Percentiles rank a stretch among this genome's conserved stretches.
These are phyloP conservation scores for Galerina marginata DNA, from an alignment of 768 basidiomycete species.

Conservation along the genomic window DNA sequence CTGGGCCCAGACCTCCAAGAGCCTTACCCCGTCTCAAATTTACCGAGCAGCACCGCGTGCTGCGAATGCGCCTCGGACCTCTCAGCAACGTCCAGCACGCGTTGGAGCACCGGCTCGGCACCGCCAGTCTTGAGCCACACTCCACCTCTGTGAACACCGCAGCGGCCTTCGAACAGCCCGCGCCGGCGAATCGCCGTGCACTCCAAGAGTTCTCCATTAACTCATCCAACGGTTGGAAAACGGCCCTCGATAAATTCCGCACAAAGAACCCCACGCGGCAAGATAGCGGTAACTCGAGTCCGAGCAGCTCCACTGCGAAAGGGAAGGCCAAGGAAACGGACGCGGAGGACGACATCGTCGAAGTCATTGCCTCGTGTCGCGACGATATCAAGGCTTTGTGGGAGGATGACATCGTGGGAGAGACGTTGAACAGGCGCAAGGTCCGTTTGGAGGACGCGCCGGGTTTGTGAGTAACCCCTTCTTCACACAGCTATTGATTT, in stretches of 20 bases:
- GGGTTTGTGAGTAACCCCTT: slow-evolving; percentile 64
- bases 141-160: slow-evolving; percentile 44
- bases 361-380: slow-evolving; percentile 62
- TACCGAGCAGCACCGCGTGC: slow-evolving; percentile 63
- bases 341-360: slow-evolving; percentile 51
- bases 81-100: slow-evolving; percentile 62
- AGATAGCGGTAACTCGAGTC: slow-evolving; percentile 22
- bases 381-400: slow-evolving; percentile 74
- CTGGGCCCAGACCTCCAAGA: slow-evolving; percentile 34
- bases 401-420: slow-evolving; percentile 67
- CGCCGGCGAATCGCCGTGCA: slow-evolving; percentile 27
- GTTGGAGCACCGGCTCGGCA: slow-evolving; percentile 64
- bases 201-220: slow-evolving; percentile 62
- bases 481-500: slow-evolving; percentile 8
- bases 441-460: slow-evolving; percentile 69
- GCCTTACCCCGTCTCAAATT: slow-evolving; percentile 53
- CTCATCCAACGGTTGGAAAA: slow-evolving; percentile 70
- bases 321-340: slow-evolving; percentile 45
- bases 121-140: slow-evolving; percentile 57
- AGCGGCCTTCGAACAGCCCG: slow-evolving; percentile 42
- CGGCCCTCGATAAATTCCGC: slow-evolving; percentile 61
- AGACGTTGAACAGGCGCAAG: slow-evolving; percentile 60
- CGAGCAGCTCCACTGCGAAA: slow-evolving; percentile 7
- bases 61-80: slow-evolving; percentile 63
- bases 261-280: slow-evolving; percentile 25